A percentile compares a stretch with the other conserved stretches of the same genome.
These are phyloP conservation scores for Trichoderma brevicompactum DNA, from an alignment of 2,329 filamentous ascomycete genomes.

Conservation along the genomic window DNA sequence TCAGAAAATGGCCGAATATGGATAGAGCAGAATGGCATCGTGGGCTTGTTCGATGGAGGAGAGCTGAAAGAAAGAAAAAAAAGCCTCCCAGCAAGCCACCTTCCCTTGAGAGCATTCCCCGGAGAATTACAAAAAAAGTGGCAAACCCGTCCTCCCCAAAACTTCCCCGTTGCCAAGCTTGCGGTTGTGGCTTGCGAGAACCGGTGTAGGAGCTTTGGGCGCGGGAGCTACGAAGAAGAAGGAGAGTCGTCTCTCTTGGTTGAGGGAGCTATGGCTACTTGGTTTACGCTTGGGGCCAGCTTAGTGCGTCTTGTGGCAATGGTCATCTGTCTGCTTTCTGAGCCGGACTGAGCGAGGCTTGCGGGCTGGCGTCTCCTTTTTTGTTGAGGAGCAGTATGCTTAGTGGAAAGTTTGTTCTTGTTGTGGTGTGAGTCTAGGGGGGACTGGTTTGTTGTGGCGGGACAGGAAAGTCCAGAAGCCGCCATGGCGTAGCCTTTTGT, in stretches of 20 bases:
- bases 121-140: constrained; percentile 21
- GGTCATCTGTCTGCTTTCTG: too few relatives aligned
- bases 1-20: too few relatives aligned
- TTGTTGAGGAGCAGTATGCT: neutral
- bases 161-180: neutral
- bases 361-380: neutral
- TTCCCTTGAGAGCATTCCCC: neutral
- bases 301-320: neutral
- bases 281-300: neutral
- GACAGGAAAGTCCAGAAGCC: neutral
- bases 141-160: neutral
- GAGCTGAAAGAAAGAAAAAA: neutral
- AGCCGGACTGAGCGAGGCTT: too few relatives aligned
- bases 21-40: too few relatives aligned
- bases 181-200: constrained; percentile 12
- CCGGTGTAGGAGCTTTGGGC: neutral
- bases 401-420: constrained; percentile 5
- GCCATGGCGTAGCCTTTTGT: neutral
- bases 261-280: neutral
- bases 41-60: too few relatives aligned
- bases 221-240: constrained; percentile 5
- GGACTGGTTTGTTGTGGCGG: neutral
- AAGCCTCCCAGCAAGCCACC: too few relatives aligned
- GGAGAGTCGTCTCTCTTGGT: neutral
- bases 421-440: neutral